Evolutionary conservation across 2,329 filamentous ascomycete species (phyloP).

Genomic region (Pestalotiopsis sp.): DNA sequence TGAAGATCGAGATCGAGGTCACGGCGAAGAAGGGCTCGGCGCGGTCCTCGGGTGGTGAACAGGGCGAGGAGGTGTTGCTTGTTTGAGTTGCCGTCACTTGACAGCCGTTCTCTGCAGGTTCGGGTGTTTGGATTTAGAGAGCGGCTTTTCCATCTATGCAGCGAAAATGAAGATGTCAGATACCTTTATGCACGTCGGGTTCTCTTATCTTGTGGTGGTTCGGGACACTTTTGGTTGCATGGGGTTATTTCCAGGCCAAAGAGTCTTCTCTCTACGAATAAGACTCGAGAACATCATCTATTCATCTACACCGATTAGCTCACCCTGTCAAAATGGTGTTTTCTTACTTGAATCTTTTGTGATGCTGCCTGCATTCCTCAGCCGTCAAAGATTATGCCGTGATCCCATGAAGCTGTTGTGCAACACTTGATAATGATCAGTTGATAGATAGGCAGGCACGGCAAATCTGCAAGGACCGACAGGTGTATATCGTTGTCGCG

Average conservation of each 20-base stretch:
- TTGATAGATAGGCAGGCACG: background rate
- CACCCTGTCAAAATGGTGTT: too few species aligned
- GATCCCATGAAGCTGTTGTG: background rate
- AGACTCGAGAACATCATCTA: too few species aligned
- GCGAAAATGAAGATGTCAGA: background rate
- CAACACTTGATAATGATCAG: background rate
- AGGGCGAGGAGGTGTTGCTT: background rate
- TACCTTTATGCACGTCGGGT: background rate
- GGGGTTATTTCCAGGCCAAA: too few species aligned
- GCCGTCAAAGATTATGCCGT: background rate
- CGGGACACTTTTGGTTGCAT: too few species aligned
- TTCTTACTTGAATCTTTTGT: too few species aligned
- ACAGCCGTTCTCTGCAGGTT: too few species aligned
- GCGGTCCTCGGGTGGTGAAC: background rate
- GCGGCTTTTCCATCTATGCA: too few species aligned
- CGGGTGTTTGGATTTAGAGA: too few species aligned
- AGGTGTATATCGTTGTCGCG: too few species aligned
- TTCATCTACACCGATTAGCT: too few species aligned
- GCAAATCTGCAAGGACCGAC: too few species aligned
- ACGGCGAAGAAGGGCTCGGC: constrained; percentile 21
- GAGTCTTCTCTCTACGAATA: too few species aligned
- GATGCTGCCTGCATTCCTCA: background rate
- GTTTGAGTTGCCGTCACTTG: background rate
- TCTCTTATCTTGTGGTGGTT: background rate
- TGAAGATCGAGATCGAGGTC: constrained; percentile 37